Evolutionary conservation across 768 basidiomycete species (phyloP), one percentile per base, ranked within the genome.

Genomic region (Kwoniella pini): DNA sequence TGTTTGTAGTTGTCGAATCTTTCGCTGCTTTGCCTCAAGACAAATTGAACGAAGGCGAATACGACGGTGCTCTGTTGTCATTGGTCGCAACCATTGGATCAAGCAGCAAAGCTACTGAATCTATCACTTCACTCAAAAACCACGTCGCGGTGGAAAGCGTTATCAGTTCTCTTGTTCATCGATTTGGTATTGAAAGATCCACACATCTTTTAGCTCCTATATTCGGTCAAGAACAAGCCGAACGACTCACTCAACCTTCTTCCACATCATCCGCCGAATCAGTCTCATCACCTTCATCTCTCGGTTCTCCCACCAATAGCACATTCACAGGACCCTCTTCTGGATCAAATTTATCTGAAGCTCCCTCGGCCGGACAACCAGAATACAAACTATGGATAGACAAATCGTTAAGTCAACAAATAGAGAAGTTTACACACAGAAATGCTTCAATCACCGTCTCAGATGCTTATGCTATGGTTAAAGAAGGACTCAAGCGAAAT

Each of bases 381-480:
- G 50, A 38, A 27, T 42, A 45, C 49, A 63, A 44, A 15, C n/a
- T 57, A 11, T n/a, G 31, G 11, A 22, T 62, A 10, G 64, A 66
- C 36, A 49, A 50, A n/a, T 50, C 55, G 10, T 60, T 60, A 22
- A 65, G 69, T 9, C 58, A 53, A 2, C 57, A 57, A 0, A 50
- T 73, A 28, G 70, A 72, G 30, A 39, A 51, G 24, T 63, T 74
- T 48, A 62, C 55, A 26, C 42, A 38, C 3, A 53, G 64, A 17
- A 56, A 63, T 38, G 54, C 72, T 11, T 65, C 74, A 1, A 64
- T 79, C 36, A 69, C 78, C 22, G 59, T 80, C 53, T 36, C 70
- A 33, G 68, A 77, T 9, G 85, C 85, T 1, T 89, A 84, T 71
- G 64, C 74, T 3, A 72, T 81, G 7, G 84, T 89, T 72, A 75